A percentile compares a stretch with the other conserved stretches of the same genome.
Evolutionary conservation across 208 protist species (phyloP).

Genomic region (Kentomonas sorsogonicus): DNA sequence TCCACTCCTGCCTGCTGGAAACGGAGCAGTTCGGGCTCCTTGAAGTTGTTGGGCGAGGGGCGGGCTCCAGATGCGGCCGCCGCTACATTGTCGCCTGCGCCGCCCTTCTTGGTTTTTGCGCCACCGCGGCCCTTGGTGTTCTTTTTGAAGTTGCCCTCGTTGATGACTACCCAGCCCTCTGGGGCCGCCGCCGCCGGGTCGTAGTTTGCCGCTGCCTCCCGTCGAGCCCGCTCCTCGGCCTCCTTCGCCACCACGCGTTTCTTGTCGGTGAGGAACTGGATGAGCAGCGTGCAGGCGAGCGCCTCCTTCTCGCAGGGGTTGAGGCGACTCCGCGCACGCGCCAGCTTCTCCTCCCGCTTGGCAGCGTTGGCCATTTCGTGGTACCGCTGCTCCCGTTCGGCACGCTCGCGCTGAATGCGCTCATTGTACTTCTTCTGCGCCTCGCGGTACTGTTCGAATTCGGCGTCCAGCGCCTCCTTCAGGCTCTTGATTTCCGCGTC

Average conservation of each 20-base stretch:
- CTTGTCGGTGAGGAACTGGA: slow-evolving; percentile 64
- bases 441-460: slow-evolving; percentile 59
- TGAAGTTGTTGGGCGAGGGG: slow-evolving; percentile 10
- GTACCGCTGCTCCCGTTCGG: slow-evolving; percentile 40
- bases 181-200: slow-evolving; percentile 51
- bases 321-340: slow-evolving; percentile 39
- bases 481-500: slow-evolving; percentile 48
- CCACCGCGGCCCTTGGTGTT: slow-evolving; percentile 24
- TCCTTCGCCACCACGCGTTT: slow-evolving; percentile 57
- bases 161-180: slow-evolving; percentile 57
- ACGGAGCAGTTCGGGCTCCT: slow-evolving; percentile 29
- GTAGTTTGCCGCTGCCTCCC: slow-evolving; percentile 54
- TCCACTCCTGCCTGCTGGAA: slow-evolving; percentile 57
- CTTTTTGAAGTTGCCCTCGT: slow-evolving; percentile 55
- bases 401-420: slow-evolving; percentile 48
- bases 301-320: slow-evolving; percentile 68
- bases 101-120: slow-evolving; percentile 16
- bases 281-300: slow-evolving; percentile 38
- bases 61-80: neutral
- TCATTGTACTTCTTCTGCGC: slow-evolving; percentile 52
- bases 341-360: slow-evolving; percentile 48
- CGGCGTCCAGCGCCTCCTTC: slow-evolving; percentile 34
- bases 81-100: slow-evolving; percentile 1
- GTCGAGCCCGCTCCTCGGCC: slow-evolving; percentile 36
- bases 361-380: slow-evolving; percentile 48